Conservation (phyloP, 148 eudicot species). For the Beta vulgaris region DNA sequence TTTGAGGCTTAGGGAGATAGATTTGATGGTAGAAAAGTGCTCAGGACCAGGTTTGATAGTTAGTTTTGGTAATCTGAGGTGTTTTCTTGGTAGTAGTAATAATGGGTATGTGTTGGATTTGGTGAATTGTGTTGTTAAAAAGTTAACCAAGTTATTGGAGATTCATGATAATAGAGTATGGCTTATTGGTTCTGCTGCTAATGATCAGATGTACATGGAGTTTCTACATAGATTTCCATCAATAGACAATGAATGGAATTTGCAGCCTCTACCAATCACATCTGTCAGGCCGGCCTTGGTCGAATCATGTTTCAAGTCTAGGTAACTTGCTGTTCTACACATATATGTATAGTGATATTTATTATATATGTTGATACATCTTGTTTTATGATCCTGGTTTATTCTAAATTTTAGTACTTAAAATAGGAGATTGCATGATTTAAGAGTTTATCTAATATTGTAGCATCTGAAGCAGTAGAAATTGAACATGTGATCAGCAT, state of each 20-base stretch:
- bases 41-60: constrained; percentile 56
- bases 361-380: constrained; percentile 8
- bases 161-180: constrained; percentile 48
- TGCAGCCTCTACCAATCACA: constrained; percentile 63
- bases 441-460: not conserved
- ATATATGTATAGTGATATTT: not conserved
- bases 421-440: not conserved
- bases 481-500: constrained; percentile 3
- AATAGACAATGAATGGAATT: constrained; percentile 65
- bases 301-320: constrained; percentile 54
- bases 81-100: constrained; percentile 37
- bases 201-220: constrained; percentile 59
- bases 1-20: constrained; percentile 48
- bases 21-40: constrained; percentile 35
- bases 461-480: not conserved
- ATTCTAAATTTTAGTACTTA: too few relatives aligned
- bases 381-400: too few relatives aligned
- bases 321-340: constrained; percentile 28
- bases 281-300: constrained; percentile 42
- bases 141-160: constrained; percentile 45
- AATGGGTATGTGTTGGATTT: constrained; percentile 28
- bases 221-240: constrained; percentile 56
- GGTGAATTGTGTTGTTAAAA: constrained; percentile 41
- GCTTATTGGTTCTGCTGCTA: constrained; percentile 59
- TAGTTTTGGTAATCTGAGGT: constrained; percentile 56